These are phyloP conservation scores for Aspergillus calidoustus DNA, from an alignment of 2,329 filamentous ascomycete species.

Conservation along the genomic window DNA sequence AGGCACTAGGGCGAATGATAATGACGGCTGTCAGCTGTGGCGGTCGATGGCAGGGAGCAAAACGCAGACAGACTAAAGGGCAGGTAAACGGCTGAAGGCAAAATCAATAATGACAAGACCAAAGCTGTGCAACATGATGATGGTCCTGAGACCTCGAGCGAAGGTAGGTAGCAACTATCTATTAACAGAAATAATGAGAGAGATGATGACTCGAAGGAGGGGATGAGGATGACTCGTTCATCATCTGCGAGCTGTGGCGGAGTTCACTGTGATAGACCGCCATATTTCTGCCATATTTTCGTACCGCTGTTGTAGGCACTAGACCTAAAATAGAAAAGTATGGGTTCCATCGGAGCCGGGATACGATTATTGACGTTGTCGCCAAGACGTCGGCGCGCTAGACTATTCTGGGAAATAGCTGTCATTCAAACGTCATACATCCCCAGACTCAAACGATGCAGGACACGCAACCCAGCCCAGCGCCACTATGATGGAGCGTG, in stretches of 20 bases:
- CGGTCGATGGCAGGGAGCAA: neutral
- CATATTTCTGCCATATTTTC: neutral
- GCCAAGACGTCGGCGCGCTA: neutral
- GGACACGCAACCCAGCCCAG: neutral
- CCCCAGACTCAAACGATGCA: neutral
- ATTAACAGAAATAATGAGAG: neutral
- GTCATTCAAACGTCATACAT: slow-evolving; percentile 23
- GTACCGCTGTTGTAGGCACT: too few species aligned
- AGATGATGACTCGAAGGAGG: neutral
- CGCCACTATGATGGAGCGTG: neutral
- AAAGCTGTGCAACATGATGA: slow-evolving; percentile 27
- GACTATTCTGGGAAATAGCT: neutral
- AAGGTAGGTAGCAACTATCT: slow-evolving; percentile 1
- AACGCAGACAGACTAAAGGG: neutral
- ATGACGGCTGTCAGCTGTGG: neutral
- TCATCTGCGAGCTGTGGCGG: neutral
- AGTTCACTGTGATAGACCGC: too few species aligned
- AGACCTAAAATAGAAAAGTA: neutral
- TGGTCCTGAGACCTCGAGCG: slow-evolving; percentile 16
- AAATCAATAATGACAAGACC: slow-evolving; percentile 1
- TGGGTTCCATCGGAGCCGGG: neutral
- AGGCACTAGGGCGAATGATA: neutral
- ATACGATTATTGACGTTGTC: neutral
- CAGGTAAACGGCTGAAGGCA: slow-evolving; percentile 3
- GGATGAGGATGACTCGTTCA: neutral